Evolutionary conservation across 148 eudicot species (phyloP).

Genomic region (Amaranthus hypochondriacus): DNA sequence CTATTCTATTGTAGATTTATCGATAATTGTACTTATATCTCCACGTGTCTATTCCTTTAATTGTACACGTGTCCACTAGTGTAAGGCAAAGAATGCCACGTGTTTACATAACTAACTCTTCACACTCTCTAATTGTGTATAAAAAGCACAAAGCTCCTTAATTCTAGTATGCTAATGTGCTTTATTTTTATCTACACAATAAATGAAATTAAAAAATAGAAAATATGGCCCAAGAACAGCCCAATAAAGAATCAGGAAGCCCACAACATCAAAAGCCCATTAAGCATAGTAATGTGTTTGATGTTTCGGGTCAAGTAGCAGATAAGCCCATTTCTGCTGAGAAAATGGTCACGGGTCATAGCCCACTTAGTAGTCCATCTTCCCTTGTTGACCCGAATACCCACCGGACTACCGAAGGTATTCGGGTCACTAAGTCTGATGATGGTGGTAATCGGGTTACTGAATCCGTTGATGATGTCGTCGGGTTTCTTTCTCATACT

Average conservation of each 20-base stretch:
- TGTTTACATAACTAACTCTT: background rate
- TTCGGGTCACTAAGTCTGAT: constrained; percentile 14
- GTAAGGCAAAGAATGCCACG: background rate
- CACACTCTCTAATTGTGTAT: too few species aligned
- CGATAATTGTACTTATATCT: too few species aligned
- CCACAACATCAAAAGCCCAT: constrained; percentile 9
- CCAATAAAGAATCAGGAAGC: background rate
- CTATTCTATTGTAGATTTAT: too few species aligned
- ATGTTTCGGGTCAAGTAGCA: constrained; percentile 15
- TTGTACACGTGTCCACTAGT: background rate
- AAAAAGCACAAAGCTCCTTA: too few species aligned
- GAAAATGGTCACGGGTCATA: constrained; percentile 7
- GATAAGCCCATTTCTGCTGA: constrained; percentile 23
- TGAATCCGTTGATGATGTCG: constrained; percentile 11
- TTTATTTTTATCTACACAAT: too few species aligned
- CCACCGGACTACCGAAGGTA: background rate
- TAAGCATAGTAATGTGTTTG: constrained; percentile 21
- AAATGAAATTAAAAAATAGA: too few species aligned
- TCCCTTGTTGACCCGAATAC: constrained; percentile 14
- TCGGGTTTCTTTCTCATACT: background rate
- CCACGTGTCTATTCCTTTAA: too few species aligned
- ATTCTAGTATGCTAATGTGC: too few species aligned
- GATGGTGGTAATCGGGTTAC: constrained; percentile 9
- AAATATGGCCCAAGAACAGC: constrained; percentile 20
- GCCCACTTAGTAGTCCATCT: constrained; percentile 15